A percentile compares a stretch with the other conserved stretches of the same genome.
phyloP scores from a whole-genome alignment of 1,139 yeast species.

The Fermentozyma sake region DNA sequence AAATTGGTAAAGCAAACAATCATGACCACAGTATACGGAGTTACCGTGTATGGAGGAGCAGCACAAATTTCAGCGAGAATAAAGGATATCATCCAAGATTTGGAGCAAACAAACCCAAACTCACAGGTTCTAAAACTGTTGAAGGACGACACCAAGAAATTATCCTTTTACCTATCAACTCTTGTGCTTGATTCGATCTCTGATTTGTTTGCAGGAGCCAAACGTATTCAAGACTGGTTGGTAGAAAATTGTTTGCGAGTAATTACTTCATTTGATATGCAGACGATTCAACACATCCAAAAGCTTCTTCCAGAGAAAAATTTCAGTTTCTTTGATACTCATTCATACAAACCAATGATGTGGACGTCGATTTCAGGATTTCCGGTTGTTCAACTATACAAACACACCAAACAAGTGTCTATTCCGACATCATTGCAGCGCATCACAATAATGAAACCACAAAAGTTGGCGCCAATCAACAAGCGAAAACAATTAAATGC shows the following conservation, averaged over 20 bases:
- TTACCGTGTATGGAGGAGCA: slow-evolving; percentile 35
- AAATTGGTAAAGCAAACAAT: slow-evolving; percentile 41
- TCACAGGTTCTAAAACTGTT: slow-evolving; percentile 2
- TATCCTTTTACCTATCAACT: slow-evolving; percentile 18
- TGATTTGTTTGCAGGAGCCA: slow-evolving; percentile 33
- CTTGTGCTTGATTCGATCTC: slow-evolving; percentile 29
- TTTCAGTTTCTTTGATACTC: slow-evolving; percentile 15
- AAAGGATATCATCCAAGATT: slow-evolving; percentile 16
- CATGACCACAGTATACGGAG: slow-evolving; percentile 49
- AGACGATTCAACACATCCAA: slow-evolving; percentile 12
- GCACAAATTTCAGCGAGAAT: slow-evolving; percentile 28
- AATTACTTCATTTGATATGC: slow-evolving; percentile 23
- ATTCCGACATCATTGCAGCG: slow-evolving; percentile 25
- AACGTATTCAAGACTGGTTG: slow-evolving; percentile 36
- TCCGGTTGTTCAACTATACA: slow-evolving; percentile 40
- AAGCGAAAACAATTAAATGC: slow-evolving; percentile 32
- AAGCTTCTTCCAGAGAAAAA: slow-evolving; percentile 3
- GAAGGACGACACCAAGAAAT: not conserved
- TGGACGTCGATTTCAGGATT: slow-evolving; percentile 43
- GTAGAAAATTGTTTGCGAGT: slow-evolving; percentile 25
- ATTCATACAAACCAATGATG: slow-evolving; percentile 31
- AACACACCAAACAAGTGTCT: slow-evolving; percentile 12
- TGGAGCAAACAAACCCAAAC: slow-evolving; percentile 8
- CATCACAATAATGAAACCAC: slow-evolving; percentile 16
- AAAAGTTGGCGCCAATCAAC: slow-evolving; percentile 21